Evolutionary conservation across 2,329 filamentous ascomycete species (phyloP).

Genomic region (Aspergillus felis): DNA sequence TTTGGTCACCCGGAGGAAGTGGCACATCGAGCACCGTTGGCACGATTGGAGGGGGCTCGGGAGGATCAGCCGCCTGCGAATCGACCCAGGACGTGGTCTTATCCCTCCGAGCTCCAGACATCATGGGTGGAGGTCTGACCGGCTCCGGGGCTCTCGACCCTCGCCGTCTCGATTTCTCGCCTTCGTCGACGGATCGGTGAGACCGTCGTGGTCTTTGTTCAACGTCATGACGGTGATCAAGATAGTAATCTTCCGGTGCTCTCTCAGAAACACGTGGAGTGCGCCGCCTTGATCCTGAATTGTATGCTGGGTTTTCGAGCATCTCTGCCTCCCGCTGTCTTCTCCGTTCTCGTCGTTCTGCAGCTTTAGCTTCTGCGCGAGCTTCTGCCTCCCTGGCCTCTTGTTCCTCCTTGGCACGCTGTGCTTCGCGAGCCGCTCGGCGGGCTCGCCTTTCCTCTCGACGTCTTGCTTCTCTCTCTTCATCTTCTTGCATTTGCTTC

Average conservation of each 20-base stretch:
- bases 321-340: conserved; percentile 33
- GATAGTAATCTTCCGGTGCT: conserved; percentile 20
- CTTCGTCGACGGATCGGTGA: conserved; percentile 31
- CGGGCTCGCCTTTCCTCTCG: conserved; percentile 31
- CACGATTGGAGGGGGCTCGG: conserved; percentile 45
- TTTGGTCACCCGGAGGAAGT: conserved; percentile 25
- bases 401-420: conserved; percentile 43
- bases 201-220: conserved; percentile 23
- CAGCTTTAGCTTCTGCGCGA: conserved; percentile 33
- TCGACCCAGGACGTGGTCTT: conserved; percentile 51
- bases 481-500: conserved; percentile 32
- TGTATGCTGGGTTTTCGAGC: conserved; percentile 19
- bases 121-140: conserved; percentile 23
- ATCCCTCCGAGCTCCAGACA: conserved; percentile 38
- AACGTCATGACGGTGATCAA: conserved; percentile 23
- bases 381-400: conserved; percentile 57
- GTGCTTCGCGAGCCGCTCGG: conserved; percentile 33
- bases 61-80: conserved; percentile 45
- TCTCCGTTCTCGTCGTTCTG: conserved; percentile 40
- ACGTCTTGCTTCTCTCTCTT: conserved; percentile 35
- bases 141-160: conserved; percentile 30
- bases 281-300: conserved; percentile 29
- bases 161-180: conserved; percentile 31
- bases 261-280: conserved; percentile 29
- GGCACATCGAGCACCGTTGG: conserved; percentile 44